Evolutionary conservation across 1,284 basidiomycete genomes (phyloP).

Genomic region (Trametes hirsuta): DNA sequence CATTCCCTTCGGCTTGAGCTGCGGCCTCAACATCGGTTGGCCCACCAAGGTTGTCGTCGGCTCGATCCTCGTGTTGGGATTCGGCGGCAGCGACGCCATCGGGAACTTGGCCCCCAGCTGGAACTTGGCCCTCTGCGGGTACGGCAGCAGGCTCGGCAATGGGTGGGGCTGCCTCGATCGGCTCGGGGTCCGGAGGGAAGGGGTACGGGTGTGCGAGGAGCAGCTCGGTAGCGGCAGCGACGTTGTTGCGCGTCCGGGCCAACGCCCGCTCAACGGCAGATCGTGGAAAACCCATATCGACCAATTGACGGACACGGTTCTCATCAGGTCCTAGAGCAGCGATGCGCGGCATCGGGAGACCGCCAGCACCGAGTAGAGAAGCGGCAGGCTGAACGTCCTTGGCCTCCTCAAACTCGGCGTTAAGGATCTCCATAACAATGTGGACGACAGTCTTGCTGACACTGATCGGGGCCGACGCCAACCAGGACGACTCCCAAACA

Average conservation of each 20-base stretch:
- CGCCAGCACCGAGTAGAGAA: constrained; percentile 21
- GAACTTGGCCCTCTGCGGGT: constrained; percentile 19
- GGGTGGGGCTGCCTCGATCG: constrained; percentile 36
- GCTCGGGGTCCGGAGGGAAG: constrained; percentile 63
- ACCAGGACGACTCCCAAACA: constrained; percentile 88
- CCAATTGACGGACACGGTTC: constrained; percentile 77
- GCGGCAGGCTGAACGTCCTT: constrained; percentile 39
- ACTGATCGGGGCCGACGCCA: constrained; percentile 72
- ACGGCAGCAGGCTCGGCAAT: constrained; percentile 31
- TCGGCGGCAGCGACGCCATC: constrained; percentile 14
- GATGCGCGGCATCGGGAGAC: constrained; percentile 41
- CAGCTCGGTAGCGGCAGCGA: constrained; percentile 88
- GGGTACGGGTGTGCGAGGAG: constrained; percentile 85
- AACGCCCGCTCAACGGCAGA: constrained; percentile 86
- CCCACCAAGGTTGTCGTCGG: not conserved
- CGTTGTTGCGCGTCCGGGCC: constrained; percentile 84
- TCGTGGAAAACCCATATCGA: constrained; percentile 97
- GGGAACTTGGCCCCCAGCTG: constrained; percentile 21
- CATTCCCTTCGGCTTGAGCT: not conserved
- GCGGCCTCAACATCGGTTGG: not conserved
- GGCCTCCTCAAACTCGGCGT: constrained; percentile 79
- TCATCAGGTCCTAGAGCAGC: constrained; percentile 68
- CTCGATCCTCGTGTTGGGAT: not conserved
- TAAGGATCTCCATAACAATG: constrained; percentile 81
- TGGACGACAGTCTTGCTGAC: constrained; percentile 79